phyloP scores from a whole-genome alignment of 495 filamentous ascomycete genomes.

The Aspergillus indologenus region DNA sequence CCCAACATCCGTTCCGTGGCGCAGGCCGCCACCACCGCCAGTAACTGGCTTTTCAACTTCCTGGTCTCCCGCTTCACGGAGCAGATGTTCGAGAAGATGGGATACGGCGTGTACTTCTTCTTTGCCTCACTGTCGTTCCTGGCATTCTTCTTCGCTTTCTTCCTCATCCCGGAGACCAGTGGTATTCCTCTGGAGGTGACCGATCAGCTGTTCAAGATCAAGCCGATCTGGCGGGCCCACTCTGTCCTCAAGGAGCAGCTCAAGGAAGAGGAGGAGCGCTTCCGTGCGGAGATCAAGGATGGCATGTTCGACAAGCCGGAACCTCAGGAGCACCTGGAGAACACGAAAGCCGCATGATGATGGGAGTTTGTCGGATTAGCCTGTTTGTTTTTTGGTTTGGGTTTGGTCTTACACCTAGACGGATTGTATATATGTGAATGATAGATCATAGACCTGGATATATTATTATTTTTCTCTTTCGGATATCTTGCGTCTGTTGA shows the following conservation, averaged over 20 bases:
- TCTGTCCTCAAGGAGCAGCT: slow-evolving; percentile 25
- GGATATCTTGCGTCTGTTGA: not conserved
- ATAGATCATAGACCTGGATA: not conserved
- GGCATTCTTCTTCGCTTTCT: slow-evolving; percentile 63
- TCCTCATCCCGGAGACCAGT: slow-evolving; percentile 65
- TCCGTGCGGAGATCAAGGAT: slow-evolving; percentile 37
- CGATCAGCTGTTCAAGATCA: slow-evolving; percentile 54
- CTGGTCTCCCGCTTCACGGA: slow-evolving; percentile 67
- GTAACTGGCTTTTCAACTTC: slow-evolving; percentile 78
- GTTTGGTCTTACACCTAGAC: not conserved
- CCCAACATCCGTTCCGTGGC: slow-evolving; percentile 61
- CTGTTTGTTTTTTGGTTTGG: not conserved
- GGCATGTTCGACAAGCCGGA: slow-evolving; percentile 17
- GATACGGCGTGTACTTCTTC: slow-evolving; percentile 74
- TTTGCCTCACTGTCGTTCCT: slow-evolving; percentile 67
- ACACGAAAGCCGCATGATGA: not conserved
- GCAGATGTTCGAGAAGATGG: slow-evolving; percentile 69
- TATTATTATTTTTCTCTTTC: not conserved
- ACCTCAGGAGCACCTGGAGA: slow-evolving; percentile 3
- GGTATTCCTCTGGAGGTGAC: slow-evolving; percentile 51
- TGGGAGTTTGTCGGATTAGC: not conserved
- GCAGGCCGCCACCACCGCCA: slow-evolving; percentile 64
- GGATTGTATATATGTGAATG: not conserved
- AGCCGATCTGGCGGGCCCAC: slow-evolving; percentile 55
- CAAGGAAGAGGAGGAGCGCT: slow-evolving; percentile 35